Conservation (phyloP, 2,329 filamentous ascomycete genomes). For the Trichophyton verrucosum region DNA sequence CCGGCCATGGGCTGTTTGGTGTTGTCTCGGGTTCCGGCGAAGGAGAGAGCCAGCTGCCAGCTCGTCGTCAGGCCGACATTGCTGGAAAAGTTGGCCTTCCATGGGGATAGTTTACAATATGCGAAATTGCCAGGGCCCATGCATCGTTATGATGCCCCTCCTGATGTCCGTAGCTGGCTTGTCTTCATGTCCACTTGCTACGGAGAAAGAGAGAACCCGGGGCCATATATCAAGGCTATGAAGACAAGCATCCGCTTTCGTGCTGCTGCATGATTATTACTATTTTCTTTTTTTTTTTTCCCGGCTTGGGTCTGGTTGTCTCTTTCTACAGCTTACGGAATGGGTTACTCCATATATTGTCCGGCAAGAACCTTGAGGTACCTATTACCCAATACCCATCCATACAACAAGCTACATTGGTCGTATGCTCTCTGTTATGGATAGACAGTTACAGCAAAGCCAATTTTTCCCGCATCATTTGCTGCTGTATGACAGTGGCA, state of each 20-base stretch:
- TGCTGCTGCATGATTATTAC: too few species aligned
- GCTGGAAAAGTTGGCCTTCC: too few species aligned
- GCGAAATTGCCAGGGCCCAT: too few species aligned
- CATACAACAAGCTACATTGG: conserved; percentile 14
- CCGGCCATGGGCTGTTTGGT: too few species aligned
- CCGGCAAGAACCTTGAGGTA: conserved; percentile 15
- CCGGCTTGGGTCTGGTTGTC: background rate
- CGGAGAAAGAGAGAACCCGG: conserved; percentile 27
- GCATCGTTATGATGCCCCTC: too few species aligned
- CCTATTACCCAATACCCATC: conserved; percentile 18
- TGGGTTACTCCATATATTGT: background rate
- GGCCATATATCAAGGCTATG: conserved; percentile 35
- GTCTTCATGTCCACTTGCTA: too few species aligned
- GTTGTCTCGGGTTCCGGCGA: too few species aligned
- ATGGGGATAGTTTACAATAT: too few species aligned
- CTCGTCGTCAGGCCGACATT: too few species aligned
- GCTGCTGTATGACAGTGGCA: background rate
- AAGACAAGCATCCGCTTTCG: conserved; percentile 22
- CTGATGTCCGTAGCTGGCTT: too few species aligned
- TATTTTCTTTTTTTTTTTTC: background rate
- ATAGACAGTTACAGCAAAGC: background rate
- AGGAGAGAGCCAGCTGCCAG: too few species aligned
- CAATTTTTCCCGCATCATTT: conserved; percentile 9
- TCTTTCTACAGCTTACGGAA: conserved; percentile 6
- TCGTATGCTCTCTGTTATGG: background rate